phyloP scores from a whole-genome alignment of 1,284 basidiomycete genomes.

The Ustilago tritici region DNA sequence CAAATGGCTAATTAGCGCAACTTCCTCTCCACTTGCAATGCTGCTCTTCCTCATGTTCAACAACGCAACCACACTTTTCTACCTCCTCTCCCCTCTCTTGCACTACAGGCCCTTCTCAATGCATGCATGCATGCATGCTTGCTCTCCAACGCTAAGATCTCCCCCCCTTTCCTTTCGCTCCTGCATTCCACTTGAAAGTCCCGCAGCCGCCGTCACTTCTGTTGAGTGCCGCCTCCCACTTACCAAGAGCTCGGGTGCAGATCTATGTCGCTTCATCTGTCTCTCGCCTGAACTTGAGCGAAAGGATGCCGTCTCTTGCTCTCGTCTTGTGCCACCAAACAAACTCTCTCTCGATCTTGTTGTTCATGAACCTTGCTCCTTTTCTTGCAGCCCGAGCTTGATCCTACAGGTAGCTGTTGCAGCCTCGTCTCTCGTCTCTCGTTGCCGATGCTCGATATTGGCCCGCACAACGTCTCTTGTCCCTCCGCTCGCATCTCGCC shows the following conservation, averaged over 20 bases:
- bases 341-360: not conserved
- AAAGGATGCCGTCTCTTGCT: not conserved
- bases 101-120: not conserved
- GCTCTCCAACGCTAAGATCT: too few relatives aligned
- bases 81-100: not conserved
- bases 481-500: conserved; percentile 6
- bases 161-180: too few relatives aligned
- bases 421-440: not conserved
- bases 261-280: not conserved
- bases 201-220: too few relatives aligned
- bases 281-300: not conserved
- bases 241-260: too few relatives aligned
- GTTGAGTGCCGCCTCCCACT: too few relatives aligned
- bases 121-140: too few relatives aligned
- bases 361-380: conserved; percentile 3
- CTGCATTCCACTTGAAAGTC: too few relatives aligned
- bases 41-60: conserved; percentile 1
- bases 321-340: not conserved
- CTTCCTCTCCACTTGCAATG: not conserved
- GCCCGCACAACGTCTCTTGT: not conserved
- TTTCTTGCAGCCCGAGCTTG: not conserved
- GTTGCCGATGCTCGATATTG: not conserved
- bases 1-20: too few relatives aligned
- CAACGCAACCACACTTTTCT: conserved; percentile 1
- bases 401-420: not conserved